Evolutionary conservation across 805 yeast genomes (phyloP).

Genomic region (Candida namnaoensis): DNA sequence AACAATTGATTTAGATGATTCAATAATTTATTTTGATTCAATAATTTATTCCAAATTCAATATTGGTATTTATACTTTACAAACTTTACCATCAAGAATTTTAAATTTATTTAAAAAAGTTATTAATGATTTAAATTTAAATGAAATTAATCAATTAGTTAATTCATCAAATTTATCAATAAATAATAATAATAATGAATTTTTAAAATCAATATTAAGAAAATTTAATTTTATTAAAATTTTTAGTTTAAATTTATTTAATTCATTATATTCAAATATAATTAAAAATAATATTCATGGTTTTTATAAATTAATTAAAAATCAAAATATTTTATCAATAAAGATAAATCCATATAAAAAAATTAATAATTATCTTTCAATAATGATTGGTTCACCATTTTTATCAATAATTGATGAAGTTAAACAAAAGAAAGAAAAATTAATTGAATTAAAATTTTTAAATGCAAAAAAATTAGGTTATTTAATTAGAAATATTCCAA

Average conservation of each 20-base stretch:
- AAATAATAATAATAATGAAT: too few species aligned
- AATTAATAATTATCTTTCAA: conserved; percentile 13
- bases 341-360: conserved; percentile 5
- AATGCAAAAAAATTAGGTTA: conserved; percentile 29
- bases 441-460: conserved; percentile 13
- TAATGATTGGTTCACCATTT: conserved; percentile 28
- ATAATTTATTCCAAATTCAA: conserved; percentile 23
- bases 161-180: too few species aligned
- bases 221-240: neutral
- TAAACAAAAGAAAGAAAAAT: conserved; percentile 12
- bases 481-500: conserved; percentile 24
- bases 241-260: neutral
- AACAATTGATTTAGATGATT: conserved; percentile 34
- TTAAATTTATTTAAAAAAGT: conserved; percentile 9
- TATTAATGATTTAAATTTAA: conserved; percentile 16
- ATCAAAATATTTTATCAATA: conserved; percentile 11
- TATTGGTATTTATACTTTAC: conserved; percentile 28
- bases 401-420: conserved; percentile 21
- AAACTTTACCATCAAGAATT: conserved; percentile 24
- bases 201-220: too few species aligned
- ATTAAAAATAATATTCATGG: conserved; percentile 9
- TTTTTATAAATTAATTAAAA: conserved; percentile 15
- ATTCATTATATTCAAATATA: conserved; percentile 11
- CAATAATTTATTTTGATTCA: conserved; percentile 38
- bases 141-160: too few species aligned